Conservation (phyloP, 148 eudicot genomes). For the Fagopyrum tataricum region DNA sequence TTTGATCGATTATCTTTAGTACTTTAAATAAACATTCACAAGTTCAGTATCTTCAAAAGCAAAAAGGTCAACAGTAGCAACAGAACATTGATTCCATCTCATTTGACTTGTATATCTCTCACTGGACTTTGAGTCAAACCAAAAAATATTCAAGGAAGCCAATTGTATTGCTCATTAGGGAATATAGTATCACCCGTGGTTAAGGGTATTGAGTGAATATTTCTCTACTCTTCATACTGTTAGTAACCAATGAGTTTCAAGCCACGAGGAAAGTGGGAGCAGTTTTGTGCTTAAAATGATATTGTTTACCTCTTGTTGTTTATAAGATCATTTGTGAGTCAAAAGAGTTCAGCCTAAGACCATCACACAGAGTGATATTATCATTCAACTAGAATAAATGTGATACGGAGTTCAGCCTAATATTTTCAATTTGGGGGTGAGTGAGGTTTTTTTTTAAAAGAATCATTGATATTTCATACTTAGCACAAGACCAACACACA, state of each 20-base stretch:
- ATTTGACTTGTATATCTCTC: neutral
- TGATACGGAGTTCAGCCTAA: neutral
- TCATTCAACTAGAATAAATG: no score
- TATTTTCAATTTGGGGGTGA: neutral
- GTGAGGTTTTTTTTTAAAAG: neutral
- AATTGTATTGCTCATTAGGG: neutral
- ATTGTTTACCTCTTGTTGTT: neutral
- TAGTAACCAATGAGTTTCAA: neutral
- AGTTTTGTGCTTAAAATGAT: neutral
- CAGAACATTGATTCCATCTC: neutral
- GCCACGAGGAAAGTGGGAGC: neutral
- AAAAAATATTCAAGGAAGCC: neutral
- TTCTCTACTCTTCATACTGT: neutral
- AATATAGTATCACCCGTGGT: neutral
- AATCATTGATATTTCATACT: neutral
- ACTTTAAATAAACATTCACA: neutral
- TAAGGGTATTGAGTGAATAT: neutral
- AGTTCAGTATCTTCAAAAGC: neutral
- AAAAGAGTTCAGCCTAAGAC: neutral
- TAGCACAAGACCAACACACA: neutral
- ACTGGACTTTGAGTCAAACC: neutral
- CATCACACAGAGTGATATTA: neutral
- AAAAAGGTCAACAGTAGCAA: neutral
- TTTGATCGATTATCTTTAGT: neutral
- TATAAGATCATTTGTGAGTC: neutral